Conservation (phyloP, 441 rosid species). For the Rhodomyrtus psidioides region DNA sequence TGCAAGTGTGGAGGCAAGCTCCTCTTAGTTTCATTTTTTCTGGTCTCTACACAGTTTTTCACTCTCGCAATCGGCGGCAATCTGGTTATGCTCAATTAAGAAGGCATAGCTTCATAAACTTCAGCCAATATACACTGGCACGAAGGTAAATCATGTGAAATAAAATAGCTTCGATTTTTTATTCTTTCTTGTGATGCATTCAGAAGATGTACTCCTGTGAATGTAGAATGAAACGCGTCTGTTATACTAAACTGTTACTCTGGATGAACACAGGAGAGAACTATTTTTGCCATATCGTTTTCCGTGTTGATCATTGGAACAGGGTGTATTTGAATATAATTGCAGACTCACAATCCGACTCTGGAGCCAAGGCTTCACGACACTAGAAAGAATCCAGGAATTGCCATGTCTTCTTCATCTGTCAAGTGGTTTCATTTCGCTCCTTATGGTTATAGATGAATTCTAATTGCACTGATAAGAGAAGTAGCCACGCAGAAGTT, state of each 20-base stretch:
- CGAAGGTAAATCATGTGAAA: not conserved
- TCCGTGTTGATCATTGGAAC: not conserved
- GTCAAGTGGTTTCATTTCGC: not conserved
- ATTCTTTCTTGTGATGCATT: not conserved
- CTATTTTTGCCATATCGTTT: not conserved
- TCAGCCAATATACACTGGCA: not conserved
- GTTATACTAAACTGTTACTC: not conserved
- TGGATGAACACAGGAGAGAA: not conserved
- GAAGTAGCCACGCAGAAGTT: not conserved
- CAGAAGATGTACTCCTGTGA: not conserved
- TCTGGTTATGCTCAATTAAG: not conserved
- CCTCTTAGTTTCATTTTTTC: conserved; percentile 12
- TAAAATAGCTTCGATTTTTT: not conserved
- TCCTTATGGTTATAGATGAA: not conserved
- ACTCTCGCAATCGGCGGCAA: not conserved
- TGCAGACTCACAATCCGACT: not conserved
- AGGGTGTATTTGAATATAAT: not conserved
- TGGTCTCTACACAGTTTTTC: not conserved
- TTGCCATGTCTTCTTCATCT: not conserved
- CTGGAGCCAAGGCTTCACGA: not conserved
- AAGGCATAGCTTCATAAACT: not conserved
- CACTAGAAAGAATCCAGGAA: not conserved
- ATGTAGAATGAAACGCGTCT: not conserved
- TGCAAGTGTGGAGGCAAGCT: conserved; percentile 48
- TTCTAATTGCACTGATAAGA: rapidly evolving